A percentile compares a stretch with the other conserved stretches of the same genome.
These are phyloP conservation scores for Hsuehochloa calcarea DNA, from an alignment of 176 grass and related monocot species.

Conservation along the genomic window DNA sequence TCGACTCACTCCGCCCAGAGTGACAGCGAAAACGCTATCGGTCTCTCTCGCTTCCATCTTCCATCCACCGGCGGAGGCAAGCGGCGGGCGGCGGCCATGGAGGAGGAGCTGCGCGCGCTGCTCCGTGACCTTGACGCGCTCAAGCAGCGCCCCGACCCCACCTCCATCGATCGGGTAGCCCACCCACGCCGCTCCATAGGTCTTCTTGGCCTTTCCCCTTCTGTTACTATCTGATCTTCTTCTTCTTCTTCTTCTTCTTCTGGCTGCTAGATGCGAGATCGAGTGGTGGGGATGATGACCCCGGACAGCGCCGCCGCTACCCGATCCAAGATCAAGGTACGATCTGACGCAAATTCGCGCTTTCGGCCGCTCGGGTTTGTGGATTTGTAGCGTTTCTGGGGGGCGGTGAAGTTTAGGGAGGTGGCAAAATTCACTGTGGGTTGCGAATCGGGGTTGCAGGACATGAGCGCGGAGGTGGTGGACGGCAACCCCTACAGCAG, in stretches of 20 bases:
- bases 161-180: constrained; percentile 56
- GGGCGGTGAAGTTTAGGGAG: too few species aligned
- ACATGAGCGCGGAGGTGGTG: constrained; percentile 92
- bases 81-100: constrained; percentile 38
- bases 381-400: neutral
- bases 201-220: constrained; percentile 20
- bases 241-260: neutral
- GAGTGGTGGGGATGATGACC: constrained; percentile 40
- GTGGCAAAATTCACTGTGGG: neutral
- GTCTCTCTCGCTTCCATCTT: neutral
- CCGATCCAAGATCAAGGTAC: constrained; percentile 78
- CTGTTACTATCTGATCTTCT: neutral
- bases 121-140: constrained; percentile 67
- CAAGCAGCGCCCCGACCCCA: constrained; percentile 41
- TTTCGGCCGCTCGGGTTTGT: neutral
- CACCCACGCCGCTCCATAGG: neutral
- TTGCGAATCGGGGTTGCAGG: constrained; percentile 41
- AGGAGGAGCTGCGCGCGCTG: constrained; percentile 59
- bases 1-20: neutral
- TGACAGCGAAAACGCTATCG: neutral
- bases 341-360: neutral
- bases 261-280: constrained; percentile 55
- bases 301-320: constrained; percentile 16
- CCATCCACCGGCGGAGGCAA: constrained; percentile 2
- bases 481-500: constrained; percentile 91